Evolutionary conservation across 169 alveolate genomes (phyloP).

Genomic region (Plasmodium yoelii): DNA sequence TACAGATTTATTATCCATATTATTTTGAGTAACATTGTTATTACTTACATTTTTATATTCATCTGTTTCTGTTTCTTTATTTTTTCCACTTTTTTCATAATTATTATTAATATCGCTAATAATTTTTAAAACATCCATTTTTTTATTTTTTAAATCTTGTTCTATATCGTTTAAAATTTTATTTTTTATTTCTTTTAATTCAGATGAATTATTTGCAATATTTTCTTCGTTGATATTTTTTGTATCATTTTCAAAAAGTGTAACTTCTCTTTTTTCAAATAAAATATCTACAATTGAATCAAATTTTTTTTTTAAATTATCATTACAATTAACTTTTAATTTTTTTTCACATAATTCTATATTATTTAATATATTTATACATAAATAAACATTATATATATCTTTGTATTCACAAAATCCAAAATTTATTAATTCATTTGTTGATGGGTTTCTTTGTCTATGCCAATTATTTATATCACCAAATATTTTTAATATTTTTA

Average conservation of each 20-base stretch:
- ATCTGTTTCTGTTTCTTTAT: background rate
- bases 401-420: conserved; percentile 84
- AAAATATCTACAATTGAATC: conserved; percentile 29
- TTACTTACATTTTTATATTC: background rate
- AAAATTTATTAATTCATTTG: conserved; percentile 79
- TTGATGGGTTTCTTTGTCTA: conserved; percentile 82
- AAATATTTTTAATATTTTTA: conserved; percentile 55
- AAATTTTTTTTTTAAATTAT: conserved; percentile 21
- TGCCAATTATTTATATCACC: conserved; percentile 81
- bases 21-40: background rate
- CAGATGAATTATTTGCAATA: background rate
- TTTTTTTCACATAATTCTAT: conserved; percentile 62
- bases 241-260: background rate
- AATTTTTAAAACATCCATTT: background rate
- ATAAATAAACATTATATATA: conserved; percentile 80
- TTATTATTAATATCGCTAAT: conserved; percentile 8
- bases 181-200: conserved; percentile 4
- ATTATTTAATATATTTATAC: conserved; percentile 76
- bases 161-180: conserved; percentile 25
- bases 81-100: conserved; percentile 6
- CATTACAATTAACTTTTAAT: conserved; percentile 63
- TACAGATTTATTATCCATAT: background rate
- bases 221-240: background rate
- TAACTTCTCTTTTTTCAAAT: conserved; percentile 26
- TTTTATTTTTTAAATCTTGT: conserved; percentile 14